A percentile compares a stretch with the other conserved stretches of the same genome.
These are phyloP conservation scores for Acanthamoeba castellanii DNA, from an alignment of 208 protist species.

Conservation along the genomic window DNA sequence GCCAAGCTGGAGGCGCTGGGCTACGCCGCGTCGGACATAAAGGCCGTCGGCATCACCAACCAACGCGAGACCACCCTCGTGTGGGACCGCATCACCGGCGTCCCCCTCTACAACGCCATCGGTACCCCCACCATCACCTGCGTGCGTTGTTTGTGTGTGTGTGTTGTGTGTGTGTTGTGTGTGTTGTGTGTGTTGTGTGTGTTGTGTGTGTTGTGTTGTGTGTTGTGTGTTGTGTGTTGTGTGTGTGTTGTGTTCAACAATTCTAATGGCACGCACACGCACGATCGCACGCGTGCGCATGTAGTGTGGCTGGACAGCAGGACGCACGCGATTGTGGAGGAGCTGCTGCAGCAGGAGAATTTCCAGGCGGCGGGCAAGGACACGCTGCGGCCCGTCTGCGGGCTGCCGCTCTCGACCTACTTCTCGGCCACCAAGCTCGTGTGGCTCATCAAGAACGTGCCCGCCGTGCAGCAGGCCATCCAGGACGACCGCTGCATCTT, in stretches of 20 bases:
- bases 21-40: constrained; percentile 58
- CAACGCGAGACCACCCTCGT: constrained; percentile 98
- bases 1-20: constrained; percentile 63
- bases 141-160: constrained; percentile 13
- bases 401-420: constrained; percentile 97
- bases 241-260: neutral
- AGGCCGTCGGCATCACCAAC: constrained; percentile 97
- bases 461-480: constrained; percentile 90
- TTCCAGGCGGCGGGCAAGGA: constrained; percentile 70
- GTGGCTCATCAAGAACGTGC: constrained; percentile 97
- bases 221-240: neutral
- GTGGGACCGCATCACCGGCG: constrained; percentile 97
- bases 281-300: neutral
- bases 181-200: neutral
- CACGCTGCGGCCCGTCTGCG: constrained; percentile 85
- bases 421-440: constrained; percentile 97
- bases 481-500: constrained; percentile 91
- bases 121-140: constrained; percentile 70
- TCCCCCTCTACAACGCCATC: constrained; percentile 97
- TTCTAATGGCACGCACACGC: neutral
- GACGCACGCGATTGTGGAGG: constrained; percentile 78
- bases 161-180: constrained; percentile 27
- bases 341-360: constrained; percentile 77
- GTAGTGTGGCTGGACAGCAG: constrained; percentile 84
- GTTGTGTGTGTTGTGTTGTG: neutral